Percentiles rank a stretch among this genome's conserved stretches.
Conservation (phyloP, 2,329 filamentous ascomycete species). For the Xylaria sp. region DNA sequence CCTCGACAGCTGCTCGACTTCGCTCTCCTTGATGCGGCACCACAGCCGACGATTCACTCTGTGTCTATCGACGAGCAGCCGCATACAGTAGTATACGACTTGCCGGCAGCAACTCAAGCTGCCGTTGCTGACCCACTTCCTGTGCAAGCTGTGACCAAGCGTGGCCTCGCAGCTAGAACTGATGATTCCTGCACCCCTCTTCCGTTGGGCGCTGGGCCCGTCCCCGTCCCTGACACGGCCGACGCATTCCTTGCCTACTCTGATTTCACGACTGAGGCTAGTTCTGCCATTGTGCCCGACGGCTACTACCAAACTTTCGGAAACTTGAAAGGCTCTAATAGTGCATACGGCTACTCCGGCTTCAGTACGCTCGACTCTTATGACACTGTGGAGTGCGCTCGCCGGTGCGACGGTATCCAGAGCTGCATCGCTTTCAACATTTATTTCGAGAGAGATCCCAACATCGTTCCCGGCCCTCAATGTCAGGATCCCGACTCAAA, state of each 20-base stretch:
- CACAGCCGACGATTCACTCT: conserved; percentile 45
- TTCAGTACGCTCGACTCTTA: conserved; percentile 42
- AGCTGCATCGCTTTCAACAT: conserved; percentile 46
- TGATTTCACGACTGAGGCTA: conserved; percentile 39
- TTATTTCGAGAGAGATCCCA: conserved; percentile 47
- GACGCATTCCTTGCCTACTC: conserved; percentile 44
- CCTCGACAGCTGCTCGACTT: conserved; percentile 52
- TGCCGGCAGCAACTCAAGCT: conserved; percentile 44
- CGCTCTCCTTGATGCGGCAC: conserved; percentile 47
- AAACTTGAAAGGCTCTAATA: conserved; percentile 46
- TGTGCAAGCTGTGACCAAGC: conserved; percentile 31
- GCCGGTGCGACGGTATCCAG: conserved; percentile 40
- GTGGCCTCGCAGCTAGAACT: conserved; percentile 29
- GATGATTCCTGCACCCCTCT: conserved; percentile 38
- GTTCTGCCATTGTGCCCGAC: conserved; percentile 43
- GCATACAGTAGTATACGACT: conserved; percentile 44
- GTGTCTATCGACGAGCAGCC: conserved; percentile 46
- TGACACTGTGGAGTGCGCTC: conserved; percentile 41
- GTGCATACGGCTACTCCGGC: conserved; percentile 48
- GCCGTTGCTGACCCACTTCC: conserved; percentile 41
- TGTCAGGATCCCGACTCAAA: conserved; percentile 42
- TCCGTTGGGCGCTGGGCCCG: conserved; percentile 46
- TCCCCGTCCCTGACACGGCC: conserved; percentile 48
- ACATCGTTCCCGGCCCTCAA: conserved; percentile 37
- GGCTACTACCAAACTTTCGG: conserved; percentile 50